Percentiles rank a stretch among this genome's conserved stretches.
phyloP scores from a whole-genome alignment of 768 basidiomycete species.

The Tulasnella sp. region DNA sequence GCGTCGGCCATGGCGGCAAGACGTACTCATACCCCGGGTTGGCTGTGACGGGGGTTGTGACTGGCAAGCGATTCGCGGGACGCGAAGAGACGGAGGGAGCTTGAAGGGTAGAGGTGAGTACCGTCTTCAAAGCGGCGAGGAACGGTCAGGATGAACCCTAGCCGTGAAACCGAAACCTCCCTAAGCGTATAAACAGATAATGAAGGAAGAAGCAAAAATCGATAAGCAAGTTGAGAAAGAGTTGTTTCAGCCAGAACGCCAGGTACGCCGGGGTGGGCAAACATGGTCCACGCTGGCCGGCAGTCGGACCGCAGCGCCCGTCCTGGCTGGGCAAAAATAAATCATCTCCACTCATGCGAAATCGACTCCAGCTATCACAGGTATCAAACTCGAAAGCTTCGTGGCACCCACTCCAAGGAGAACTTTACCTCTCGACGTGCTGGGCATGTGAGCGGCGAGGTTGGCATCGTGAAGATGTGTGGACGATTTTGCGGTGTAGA shows the following conservation, averaged over 20 bases:
- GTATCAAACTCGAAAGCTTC: conserved; percentile 55
- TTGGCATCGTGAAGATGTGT: too few species aligned
- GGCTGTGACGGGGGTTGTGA: not conserved
- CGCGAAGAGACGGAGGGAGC: conserved; percentile 33
- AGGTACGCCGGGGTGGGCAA: too few species aligned
- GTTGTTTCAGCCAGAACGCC: conserved; percentile 47
- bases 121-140: conserved; percentile 90
- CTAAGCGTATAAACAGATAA: too few species aligned
- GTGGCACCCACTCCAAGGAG: not conserved
- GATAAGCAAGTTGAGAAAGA: too few species aligned
- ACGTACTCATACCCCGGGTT: not conserved
- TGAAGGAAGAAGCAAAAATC: conserved; percentile 56
- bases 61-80: not conserved
- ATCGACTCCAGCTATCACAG: conserved; percentile 66
- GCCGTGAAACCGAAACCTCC: conserved; percentile 82
- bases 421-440: conserved; percentile 43
- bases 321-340: too few species aligned
- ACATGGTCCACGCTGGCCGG: too few species aligned
- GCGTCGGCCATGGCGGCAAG: not conserved
- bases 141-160: conserved; percentile 77
- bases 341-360: conserved; percentile 46
- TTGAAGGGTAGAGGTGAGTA: conserved; percentile 82
- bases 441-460: conserved; percentile 61
- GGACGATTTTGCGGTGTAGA: too few species aligned
- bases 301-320: too few species aligned